These are phyloP conservation scores for Aureobasidium sp. DNA, from an alignment of 2,329 filamentous ascomycete species.

Conservation along the genomic window DNA sequence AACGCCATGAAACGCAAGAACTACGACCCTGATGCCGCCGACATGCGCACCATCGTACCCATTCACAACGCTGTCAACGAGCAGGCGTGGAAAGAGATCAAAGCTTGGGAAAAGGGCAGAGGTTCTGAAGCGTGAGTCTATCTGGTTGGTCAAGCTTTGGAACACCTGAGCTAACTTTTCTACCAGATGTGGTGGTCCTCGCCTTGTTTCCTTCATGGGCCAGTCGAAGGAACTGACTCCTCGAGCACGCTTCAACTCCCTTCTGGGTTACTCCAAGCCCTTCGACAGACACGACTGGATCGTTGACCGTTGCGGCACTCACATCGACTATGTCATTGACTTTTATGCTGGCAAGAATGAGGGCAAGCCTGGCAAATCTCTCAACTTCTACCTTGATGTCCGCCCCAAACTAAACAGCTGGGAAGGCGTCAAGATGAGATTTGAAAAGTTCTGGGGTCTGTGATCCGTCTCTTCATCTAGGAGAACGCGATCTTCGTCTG, in stretches of 20 bases:
- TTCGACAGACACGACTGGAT: conserved; percentile 98
- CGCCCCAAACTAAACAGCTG: conserved; percentile 57
- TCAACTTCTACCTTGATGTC: conserved; percentile 60
- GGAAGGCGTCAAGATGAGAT: conserved; percentile 54
- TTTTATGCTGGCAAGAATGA: conserved; percentile 74
- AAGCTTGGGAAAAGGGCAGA: conserved; percentile 71
- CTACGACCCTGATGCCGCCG: conserved; percentile 59
- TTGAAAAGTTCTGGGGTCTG: conserved; percentile 25
- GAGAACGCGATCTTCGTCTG: conserved; percentile 7
- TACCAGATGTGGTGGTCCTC: conserved; percentile 64
- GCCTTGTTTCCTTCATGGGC: conserved; percentile 76
- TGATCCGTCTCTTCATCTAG: conserved; percentile 10
- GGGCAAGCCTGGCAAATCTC: conserved; percentile 35
- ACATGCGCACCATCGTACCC: conserved; percentile 88
- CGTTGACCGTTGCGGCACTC: conserved; percentile 78
- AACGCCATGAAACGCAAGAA: conserved; percentile 91
- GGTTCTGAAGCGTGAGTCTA: conserved; percentile 48
- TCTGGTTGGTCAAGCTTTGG: background rate
- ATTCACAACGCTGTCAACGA: conserved; percentile 99
- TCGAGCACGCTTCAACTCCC: conserved; percentile 70
- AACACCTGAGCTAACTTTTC: conserved; percentile 12
- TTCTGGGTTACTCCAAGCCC: conserved; percentile 81
- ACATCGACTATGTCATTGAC: conserved; percentile 93
- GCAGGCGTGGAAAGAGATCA: conserved; percentile 87
- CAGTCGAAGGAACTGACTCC: conserved; percentile 60